phyloP scores from a whole-genome alignment of 2,329 filamentous ascomycete genomes.

The Arthrobotrys iridis region DNA sequence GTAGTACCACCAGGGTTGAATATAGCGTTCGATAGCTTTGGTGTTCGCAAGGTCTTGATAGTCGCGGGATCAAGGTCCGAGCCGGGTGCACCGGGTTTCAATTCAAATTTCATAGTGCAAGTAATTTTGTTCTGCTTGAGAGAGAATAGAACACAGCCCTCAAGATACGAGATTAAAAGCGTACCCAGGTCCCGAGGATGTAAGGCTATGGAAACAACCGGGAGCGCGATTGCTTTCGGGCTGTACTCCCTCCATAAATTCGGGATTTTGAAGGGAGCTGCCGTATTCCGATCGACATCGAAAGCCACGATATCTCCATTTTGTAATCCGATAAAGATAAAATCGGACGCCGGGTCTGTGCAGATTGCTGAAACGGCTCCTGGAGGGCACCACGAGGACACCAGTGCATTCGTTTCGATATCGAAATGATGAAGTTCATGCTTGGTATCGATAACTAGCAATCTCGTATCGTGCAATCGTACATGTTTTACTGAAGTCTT shows the following conservation, averaged over 20 bases:
- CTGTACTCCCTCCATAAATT: slow-evolving; percentile 85
- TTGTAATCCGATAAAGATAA: slow-evolving; percentile 84
- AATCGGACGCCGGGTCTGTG: slow-evolving; percentile 91
- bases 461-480: slow-evolving; percentile 85
- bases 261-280: slow-evolving; percentile 81
- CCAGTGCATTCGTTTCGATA: slow-evolving; percentile 24
- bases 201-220: slow-evolving; percentile 80
- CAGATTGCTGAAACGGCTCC: slow-evolving; percentile 78
- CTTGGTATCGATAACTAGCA: slow-evolving; percentile 84
- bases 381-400: slow-evolving; percentile 68
- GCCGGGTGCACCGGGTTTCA: slow-evolving; percentile 85
- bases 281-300: slow-evolving; percentile 78
- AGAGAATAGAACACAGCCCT: slow-evolving; percentile 88
- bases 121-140: slow-evolving; percentile 88
- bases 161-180: slow-evolving; percentile 86
- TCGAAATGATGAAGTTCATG: slow-evolving; percentile 89
- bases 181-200: slow-evolving; percentile 94
- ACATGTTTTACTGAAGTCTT: slow-evolving; percentile 78
- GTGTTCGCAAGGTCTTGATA: slow-evolving; percentile 72
- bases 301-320: slow-evolving; percentile 90
- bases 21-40: slow-evolving; percentile 80
- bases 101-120: slow-evolving; percentile 82
- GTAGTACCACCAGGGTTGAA: slow-evolving; percentile 98
- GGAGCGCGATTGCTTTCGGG: slow-evolving; percentile 71
- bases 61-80: slow-evolving; percentile 73